Evolutionary conservation across 768 basidiomycete species (phyloP).

Genomic region (Asterophora lycoperdoides): DNA sequence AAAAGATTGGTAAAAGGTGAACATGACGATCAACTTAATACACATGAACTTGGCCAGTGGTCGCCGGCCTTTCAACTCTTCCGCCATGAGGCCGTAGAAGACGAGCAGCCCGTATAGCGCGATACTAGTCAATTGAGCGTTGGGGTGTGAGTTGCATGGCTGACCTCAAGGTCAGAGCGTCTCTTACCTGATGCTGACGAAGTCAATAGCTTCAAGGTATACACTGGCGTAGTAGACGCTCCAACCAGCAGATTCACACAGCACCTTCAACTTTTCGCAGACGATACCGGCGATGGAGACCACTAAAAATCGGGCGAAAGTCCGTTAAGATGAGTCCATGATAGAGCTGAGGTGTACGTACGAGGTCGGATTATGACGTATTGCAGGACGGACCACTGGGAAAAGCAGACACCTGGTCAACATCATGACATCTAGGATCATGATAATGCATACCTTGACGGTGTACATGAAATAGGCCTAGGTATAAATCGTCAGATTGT

Average conservation of each 20-base stretch:
- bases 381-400: constrained; percentile 83
- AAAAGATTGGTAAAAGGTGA: constrained; percentile 85
- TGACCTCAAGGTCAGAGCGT: not conserved
- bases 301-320: constrained; percentile 24
- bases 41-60: constrained; percentile 83
- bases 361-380: constrained; percentile 71
- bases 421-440: not conserved
- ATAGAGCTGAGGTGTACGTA: constrained; percentile 16
- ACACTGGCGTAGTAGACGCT: constrained; percentile 58
- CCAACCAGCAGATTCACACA: constrained; percentile 64
- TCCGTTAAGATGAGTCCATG: not conserved
- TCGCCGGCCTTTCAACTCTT: constrained; percentile 70
- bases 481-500: constrained; percentile 1
- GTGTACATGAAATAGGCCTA: constrained; percentile 89
- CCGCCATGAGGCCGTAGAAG: constrained; percentile 78
- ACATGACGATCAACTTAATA: constrained; percentile 85
- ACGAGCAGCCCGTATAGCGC: constrained; percentile 83
- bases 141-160: not conserved
- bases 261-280: constrained; percentile 60
- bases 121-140: constrained; percentile 37
- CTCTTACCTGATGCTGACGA: constrained; percentile 72
- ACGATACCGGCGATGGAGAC: constrained; percentile 77
- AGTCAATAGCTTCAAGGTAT: constrained; percentile 71
- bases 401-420: constrained; percentile 3
- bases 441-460: constrained; percentile 50